phyloP scores from a whole-genome alignment of 139 green algal genomes.

The Picochlorum sp. region DNA sequence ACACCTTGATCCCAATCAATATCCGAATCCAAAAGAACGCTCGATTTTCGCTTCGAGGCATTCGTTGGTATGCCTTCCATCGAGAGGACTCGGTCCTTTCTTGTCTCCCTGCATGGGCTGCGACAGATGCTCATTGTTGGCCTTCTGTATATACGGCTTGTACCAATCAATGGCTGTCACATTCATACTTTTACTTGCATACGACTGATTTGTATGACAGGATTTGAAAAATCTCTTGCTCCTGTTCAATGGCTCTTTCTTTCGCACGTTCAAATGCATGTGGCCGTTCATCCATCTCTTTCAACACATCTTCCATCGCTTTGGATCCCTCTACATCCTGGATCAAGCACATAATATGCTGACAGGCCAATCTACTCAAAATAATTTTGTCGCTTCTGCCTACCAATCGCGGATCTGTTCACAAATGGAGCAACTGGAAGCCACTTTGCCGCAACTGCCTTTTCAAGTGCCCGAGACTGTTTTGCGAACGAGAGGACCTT shows the following conservation, averaged over 20 bases:
- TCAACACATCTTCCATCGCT: background rate
- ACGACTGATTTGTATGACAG: background rate
- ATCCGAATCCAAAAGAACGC: too few relatives aligned
- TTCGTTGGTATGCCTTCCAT: too few relatives aligned
- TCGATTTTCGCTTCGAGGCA: too few relatives aligned
- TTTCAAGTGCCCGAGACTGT: too few relatives aligned
- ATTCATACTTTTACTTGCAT: background rate
- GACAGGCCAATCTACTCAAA: background rate
- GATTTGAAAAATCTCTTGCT: background rate
- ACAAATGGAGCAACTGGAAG: conserved; percentile 13
- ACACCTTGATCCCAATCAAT: too few relatives aligned
- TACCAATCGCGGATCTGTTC: background rate
- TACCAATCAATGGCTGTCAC: background rate
- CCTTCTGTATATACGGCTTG: background rate
- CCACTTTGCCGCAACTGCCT: too few relatives aligned
- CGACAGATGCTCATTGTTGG: too few relatives aligned
- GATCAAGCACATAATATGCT: background rate
- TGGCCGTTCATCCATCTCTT: background rate
- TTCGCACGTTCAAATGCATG: background rate
- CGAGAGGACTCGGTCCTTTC: too few relatives aligned
- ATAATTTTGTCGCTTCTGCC: background rate
- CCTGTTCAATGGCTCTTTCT: conserved; percentile 1
- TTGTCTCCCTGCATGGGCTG: too few relatives aligned
- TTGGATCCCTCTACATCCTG: background rate
- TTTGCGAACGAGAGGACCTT: too few relatives aligned